A percentile compares a stretch with the other conserved stretches of the same genome.
These are phyloP conservation scores for Trichoderma koningiopsis DNA, from an alignment of 2,329 filamentous ascomycete species.

Conservation along the genomic window DNA sequence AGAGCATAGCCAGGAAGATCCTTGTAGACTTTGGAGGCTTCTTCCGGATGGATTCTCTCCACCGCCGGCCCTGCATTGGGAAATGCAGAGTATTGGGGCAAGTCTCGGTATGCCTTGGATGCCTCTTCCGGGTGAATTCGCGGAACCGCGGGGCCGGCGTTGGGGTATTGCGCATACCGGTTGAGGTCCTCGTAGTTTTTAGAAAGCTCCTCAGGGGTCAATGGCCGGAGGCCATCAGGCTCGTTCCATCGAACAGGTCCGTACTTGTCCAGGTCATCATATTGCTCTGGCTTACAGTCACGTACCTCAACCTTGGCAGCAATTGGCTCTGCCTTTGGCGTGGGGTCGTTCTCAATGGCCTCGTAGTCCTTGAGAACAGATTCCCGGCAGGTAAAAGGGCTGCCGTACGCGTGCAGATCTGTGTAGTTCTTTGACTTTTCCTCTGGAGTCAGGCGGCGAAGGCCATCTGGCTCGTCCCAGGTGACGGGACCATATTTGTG, in stretches of 20 bases:
- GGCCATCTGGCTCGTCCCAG: conserved; percentile 39
- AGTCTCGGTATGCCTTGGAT: conserved; percentile 43
- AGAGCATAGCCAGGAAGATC: conserved; percentile 39
- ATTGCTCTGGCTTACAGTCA: conserved; percentile 36
- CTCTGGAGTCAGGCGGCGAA: conserved; percentile 35
- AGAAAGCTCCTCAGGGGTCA: conserved; percentile 40
- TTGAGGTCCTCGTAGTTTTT: conserved; percentile 45
- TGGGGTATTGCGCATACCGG: conserved; percentile 40
- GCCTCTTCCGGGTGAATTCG: conserved; percentile 40
- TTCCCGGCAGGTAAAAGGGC: conserved; percentile 41
- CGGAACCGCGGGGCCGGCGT: conserved; percentile 31
- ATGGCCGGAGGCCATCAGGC: conserved; percentile 42
- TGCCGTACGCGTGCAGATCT: conserved; percentile 43
- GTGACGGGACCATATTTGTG: conserved; percentile 41
- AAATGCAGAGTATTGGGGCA: conserved; percentile 39
- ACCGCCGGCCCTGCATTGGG: conserved; percentile 32
- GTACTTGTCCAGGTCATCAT: conserved; percentile 48
- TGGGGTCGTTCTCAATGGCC: conserved; percentile 35
- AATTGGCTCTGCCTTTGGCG: conserved; percentile 42
- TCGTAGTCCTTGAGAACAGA: conserved; percentile 35
- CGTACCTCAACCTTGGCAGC: conserved; percentile 40
- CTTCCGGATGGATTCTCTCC: conserved; percentile 37
- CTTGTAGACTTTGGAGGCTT: conserved; percentile 40
- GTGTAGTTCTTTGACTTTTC: conserved; percentile 37
- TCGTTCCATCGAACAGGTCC: conserved; percentile 43